A percentile compares a stretch with the other conserved stretches of the same genome.
Conservation (phyloP, 768 basidiomycete species). For the Lyophyllum shimeji region DNA sequence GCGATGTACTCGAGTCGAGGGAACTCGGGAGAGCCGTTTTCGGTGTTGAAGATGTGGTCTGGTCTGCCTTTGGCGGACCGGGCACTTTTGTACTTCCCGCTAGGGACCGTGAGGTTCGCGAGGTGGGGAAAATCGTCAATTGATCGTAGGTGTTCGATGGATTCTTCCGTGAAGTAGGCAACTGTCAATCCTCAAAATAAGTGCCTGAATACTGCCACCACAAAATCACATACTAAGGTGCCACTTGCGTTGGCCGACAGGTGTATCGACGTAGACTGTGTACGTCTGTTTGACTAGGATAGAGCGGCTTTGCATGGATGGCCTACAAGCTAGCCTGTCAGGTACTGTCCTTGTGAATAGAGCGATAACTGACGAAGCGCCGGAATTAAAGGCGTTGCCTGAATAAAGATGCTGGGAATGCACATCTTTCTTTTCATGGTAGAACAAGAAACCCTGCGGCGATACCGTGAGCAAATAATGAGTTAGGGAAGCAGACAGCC, state of each 20-base stretch:
- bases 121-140: conserved; percentile 63
- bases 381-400: conserved; percentile 42
- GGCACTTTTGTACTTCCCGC: conserved; percentile 69
- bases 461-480: conserved; percentile 6
- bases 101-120: conserved; percentile 55
- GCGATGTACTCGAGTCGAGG: conserved; percentile 45
- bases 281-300: conserved; percentile 79
- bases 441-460: conserved; percentile 72
- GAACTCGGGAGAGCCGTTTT: conserved; percentile 35
- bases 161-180: conserved; percentile 78
- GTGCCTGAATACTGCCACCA: background rate
- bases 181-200: conserved; percentile 39
- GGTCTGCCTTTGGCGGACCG: conserved; percentile 60
- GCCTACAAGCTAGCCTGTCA: conserved; percentile 14
- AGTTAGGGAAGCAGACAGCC: background rate
- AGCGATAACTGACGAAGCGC: conserved; percentile 21
- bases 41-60: conserved; percentile 49
- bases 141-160: conserved; percentile 55
- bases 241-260: conserved; percentile 74
- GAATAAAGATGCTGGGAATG: conserved; percentile 45
- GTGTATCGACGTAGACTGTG: conserved; percentile 71
- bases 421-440: conserved; percentile 68
- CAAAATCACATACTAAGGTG: conserved; percentile 60
- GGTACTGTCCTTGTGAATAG: background rate
- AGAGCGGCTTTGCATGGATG: conserved; percentile 28